Evolutionary conservation across 192 early-diverging fungal genomes (phyloP).

Genomic region (Dispira parvispora): DNA sequence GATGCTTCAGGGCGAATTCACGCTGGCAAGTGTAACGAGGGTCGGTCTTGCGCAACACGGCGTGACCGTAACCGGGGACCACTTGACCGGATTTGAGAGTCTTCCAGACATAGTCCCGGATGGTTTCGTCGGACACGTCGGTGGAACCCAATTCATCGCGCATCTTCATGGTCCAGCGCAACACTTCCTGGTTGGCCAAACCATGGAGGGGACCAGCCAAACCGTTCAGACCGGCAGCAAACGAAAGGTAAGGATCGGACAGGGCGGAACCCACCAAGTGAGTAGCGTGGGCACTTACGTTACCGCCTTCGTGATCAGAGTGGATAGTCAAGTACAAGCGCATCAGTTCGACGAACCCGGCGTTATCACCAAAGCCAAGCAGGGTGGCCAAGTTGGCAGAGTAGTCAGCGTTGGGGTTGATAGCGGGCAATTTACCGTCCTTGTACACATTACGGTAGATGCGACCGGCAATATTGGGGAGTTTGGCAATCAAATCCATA

Average conservation of each 20-base stretch:
- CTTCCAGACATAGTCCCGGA: conserved; percentile 93
- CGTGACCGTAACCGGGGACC: conserved; percentile 97
- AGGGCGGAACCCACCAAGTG: conserved; percentile 92
- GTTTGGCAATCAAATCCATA: conserved; percentile 96
- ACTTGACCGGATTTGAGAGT: conserved; percentile 93
- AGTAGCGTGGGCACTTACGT: conserved; percentile 96
- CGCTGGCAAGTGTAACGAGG: conserved; percentile 97
- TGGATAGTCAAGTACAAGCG: conserved; percentile 98
- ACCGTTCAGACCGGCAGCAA: conserved; percentile 91
- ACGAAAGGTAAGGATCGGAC: conserved; percentile 96
- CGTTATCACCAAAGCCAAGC: conserved; percentile 76
- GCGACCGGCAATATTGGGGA: conserved; percentile 87
- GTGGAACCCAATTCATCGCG: conserved; percentile 65
- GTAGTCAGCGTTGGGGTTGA: conserved; percentile 83
- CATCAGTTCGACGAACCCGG: conserved; percentile 92
- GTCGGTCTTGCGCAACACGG: conserved; percentile 91
- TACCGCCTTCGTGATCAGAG: conserved; percentile 99
- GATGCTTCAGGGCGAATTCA: conserved; percentile 96
- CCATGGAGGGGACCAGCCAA: conserved; percentile 98
- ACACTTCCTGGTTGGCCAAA: conserved; percentile 99
- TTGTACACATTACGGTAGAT: conserved; percentile 99
- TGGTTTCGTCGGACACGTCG: conserved; percentile 75
- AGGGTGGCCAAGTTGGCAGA: conserved; percentile 88
- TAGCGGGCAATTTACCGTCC: conserved; percentile 78
- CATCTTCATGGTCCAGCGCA: conserved; percentile 94